Evolutionary conservation across 2,329 filamentous ascomycete genomes (phyloP).

Genomic region (Verticillium dahliae): DNA sequence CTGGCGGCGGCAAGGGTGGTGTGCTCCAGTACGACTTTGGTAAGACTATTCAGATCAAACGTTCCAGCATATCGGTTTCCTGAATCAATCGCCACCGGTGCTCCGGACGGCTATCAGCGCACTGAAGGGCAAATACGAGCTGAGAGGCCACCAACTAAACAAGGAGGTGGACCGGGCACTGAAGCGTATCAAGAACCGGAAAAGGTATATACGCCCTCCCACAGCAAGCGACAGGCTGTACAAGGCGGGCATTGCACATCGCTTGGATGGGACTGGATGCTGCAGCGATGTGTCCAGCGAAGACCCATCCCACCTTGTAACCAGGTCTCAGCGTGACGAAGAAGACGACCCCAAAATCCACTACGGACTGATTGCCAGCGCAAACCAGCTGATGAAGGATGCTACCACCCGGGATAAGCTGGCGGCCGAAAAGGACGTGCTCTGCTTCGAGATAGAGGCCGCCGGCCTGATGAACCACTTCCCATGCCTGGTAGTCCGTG

Average conservation of each 20-base stretch:
- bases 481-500: slow-evolving; percentile 21
- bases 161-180: not conserved
- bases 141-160: not conserved
- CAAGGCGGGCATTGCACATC: slow-evolving; percentile 2
- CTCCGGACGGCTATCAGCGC: not conserved
- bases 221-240: slow-evolving; percentile 5
- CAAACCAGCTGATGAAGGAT: not conserved
- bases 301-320: not conserved
- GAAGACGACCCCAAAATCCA: not conserved
- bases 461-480: slow-evolving; percentile 22
- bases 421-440: slow-evolving; percentile 13
- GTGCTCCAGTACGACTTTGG: slow-evolving; percentile 10
- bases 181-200: not conserved
- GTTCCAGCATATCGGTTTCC: not conserved
- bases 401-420: no score
- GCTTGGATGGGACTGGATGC: not conserved
- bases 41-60: slow-evolving; percentile 6
- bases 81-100: slow-evolving; percentile 1
- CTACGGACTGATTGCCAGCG: not conserved
- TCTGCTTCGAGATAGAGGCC: slow-evolving; percentile 25
- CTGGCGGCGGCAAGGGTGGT: not conserved
- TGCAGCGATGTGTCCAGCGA: slow-evolving; percentile 3
- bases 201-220: not conserved
- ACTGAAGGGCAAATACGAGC: not conserved
- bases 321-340: not conserved